Evolutionary conservation across 1,284 basidiomycete species (phyloP), one percentile per base, ranked within the genome.

Genomic region (Tetrapyrgos nigripes): DNA sequence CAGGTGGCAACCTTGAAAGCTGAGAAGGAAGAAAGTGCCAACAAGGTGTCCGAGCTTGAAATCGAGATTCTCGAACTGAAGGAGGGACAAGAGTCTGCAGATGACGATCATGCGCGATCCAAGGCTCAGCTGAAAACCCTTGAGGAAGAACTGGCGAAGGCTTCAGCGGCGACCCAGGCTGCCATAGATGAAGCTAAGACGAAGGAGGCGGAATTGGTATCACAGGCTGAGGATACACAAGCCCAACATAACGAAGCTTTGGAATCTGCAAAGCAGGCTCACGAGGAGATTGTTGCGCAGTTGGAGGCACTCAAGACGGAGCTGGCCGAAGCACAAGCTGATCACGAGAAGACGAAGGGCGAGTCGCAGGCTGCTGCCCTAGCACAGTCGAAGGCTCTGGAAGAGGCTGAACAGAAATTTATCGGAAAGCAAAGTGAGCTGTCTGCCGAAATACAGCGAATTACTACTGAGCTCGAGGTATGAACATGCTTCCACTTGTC

Each of bases 11-110:
- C 79, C 45, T 75, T 93, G 55, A 85, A 83, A 66, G 71, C 71
- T 21, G 90, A 93, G 74, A 86, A 87, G 67, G 91, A 92, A 63
- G 92, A 94, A 64, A 84, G 79, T 51, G 85, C 88, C 48, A 83
- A 78, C 66, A 93, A 88, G 70, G 79, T 96, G 13, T 91, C 88
- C 1, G 88, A 92, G 62, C 80, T 94, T 13, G 91, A 95, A 74
- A 76, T 91, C 48, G 89, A 93, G 68, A 81, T 93, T 35, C 77
- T 94, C 54, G 93, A 94, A 73, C 71, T 91, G 58, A 91, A 84
- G 70, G 90, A 92, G 66, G 79, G 79, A 24, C 83, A 88, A 62
- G 91, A 94, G 62, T 78, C 78, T 33, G 76, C 79, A 3, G 86
- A 88, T 62, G 89, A 91, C 56, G 82, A 83, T 45, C 82, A 81